Base-by-base conservation (phyloP, 306 rosid genomes). In the Vigna unguiculata region DNA sequence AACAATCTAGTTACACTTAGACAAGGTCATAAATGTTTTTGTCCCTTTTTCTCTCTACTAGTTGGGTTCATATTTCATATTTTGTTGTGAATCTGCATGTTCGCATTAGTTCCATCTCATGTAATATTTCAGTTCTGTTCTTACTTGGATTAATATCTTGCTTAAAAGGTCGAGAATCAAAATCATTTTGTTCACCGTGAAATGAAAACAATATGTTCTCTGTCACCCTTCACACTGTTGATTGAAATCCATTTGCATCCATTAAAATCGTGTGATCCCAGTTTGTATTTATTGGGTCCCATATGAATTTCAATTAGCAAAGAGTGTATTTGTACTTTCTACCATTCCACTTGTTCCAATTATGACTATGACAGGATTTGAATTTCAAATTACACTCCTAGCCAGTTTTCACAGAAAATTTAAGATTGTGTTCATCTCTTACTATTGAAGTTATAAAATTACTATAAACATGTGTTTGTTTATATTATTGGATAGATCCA, bases 41-140 rank as follows among this genome's bases (percentile, higher is more conserved):
- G 32, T 21, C 21, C 19, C 51, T 53, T 58, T 32, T 30, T 21
- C 34, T 40, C 61, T 71, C 65, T 20, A 49, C 59, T 28, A 28
- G 63, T 38, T 14, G 13, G 36, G 71, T 54, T 19, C 66, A 43
- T 30, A 9, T 14, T 54, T 19, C 66, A 43, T 30, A 9, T 14
- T 21, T 78, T 46, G 17, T 72, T n/a, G 72, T 54, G 68, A 36
- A 68, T 43, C 46, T n/a, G 46, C 41, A 74, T 43, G 63, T 75
- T 64, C 32, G 11, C n/a, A 9, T 17, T 13, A 52, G 20, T 22
- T 64, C n/a, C 62, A 60, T 74, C 47, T 45, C 21, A 52, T 38
- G 48, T 61, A 19, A 38, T 24, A 49, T 10, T 5, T 52, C 54
- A 17, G n/a, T 20, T 54, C 8, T 52, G n/a, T 20, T 54, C 8